phyloP scores from a whole-genome alignment of 2,329 filamentous ascomycete genomes.

The Cordyceps cateniannulata region DNA sequence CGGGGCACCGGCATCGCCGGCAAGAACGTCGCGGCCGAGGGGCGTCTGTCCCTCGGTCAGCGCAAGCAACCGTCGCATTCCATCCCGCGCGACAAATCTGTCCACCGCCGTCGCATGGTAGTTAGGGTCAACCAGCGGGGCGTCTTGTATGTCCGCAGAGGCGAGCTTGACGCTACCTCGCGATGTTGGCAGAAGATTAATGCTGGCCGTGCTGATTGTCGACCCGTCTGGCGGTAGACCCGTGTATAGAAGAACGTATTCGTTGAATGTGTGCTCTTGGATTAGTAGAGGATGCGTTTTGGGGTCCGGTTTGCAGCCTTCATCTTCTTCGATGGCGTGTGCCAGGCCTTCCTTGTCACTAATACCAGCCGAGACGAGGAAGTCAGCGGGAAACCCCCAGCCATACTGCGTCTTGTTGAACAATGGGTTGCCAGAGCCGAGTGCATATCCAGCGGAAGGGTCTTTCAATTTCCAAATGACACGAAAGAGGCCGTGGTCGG shows the following conservation, averaged over 20 bases:
- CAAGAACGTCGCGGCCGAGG: conserved; percentile 18
- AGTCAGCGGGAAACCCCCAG: conserved; percentile 31
- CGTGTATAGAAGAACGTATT: conserved; percentile 17
- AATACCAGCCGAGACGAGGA: conserved; percentile 25
- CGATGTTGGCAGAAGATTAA: conserved; percentile 22
- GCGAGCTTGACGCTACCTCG: conserved; percentile 22
- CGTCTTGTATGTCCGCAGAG: conserved; percentile 16
- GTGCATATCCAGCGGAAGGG: conserved; percentile 25
- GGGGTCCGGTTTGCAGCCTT: conserved; percentile 24
- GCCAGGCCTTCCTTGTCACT: conserved; percentile 21
- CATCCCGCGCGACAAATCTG: conserved; percentile 23
- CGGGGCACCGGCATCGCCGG: conserved; percentile 17
- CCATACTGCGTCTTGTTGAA: conserved; percentile 30
- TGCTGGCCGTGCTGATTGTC: conserved; percentile 16
- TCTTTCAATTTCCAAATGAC: conserved; percentile 26
- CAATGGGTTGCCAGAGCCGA: conserved; percentile 28
- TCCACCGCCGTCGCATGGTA: conserved; percentile 25
- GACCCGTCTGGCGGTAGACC: conserved; percentile 19
- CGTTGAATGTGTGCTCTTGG: conserved; percentile 16
- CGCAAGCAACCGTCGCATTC: conserved; percentile 19
- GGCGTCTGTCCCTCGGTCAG: conserved; percentile 17
- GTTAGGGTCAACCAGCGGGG: conserved; percentile 24
- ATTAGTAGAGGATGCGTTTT: conserved; percentile 27
- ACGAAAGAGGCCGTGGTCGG: conserved; percentile 23
- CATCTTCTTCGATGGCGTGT: conserved; percentile 27